Conservation (phyloP, 305 asterid genomes). For the Fraxinus floribunda region DNA sequence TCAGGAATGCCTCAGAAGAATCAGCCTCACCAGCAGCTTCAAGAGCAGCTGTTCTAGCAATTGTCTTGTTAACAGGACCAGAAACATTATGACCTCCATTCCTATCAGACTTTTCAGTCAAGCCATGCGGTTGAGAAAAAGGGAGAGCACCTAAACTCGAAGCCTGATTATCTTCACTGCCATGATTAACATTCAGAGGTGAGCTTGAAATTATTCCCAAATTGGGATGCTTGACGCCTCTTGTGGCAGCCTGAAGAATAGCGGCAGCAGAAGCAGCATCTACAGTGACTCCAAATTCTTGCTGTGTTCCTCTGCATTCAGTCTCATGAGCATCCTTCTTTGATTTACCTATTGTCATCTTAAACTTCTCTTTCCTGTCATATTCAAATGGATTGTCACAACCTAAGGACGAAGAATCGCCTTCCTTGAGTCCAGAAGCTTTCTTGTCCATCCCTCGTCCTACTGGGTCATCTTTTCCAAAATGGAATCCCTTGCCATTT, state of each 20-base stretch:
- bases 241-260: conserved; percentile 83
- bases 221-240: conserved; percentile 63
- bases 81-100: conserved; percentile 20
- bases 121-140: conserved; percentile 8
- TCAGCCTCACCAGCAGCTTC: conserved; percentile 39
- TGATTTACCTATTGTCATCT: conserved; percentile 79
- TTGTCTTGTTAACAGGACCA: conserved; percentile 9
- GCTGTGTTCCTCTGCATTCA: conserved; percentile 38
- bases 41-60: conserved; percentile 25
- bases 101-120: conserved; percentile 23
- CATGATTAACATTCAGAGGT: conserved; percentile 28
- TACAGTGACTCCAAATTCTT: conserved; percentile 48
- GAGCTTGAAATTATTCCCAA: conserved; percentile 34
- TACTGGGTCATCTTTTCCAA: conserved; percentile 40
- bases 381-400: conserved; percentile 55
- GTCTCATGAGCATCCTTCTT: conserved; percentile 64
- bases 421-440: conserved; percentile 33
- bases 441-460: conserved; percentile 41
- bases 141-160: conserved; percentile 19
- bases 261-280: conserved; percentile 85
- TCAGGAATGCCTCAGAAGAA: conserved; percentile 47
- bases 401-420: conserved; percentile 25
- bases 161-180: conserved; percentile 32
- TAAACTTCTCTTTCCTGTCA: conserved; percentile 84
- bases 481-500: conserved; percentile 39